phyloP scores from a whole-genome alignment of 352 stramenopile species.

The Halophytophthora polymorphica region DNA sequence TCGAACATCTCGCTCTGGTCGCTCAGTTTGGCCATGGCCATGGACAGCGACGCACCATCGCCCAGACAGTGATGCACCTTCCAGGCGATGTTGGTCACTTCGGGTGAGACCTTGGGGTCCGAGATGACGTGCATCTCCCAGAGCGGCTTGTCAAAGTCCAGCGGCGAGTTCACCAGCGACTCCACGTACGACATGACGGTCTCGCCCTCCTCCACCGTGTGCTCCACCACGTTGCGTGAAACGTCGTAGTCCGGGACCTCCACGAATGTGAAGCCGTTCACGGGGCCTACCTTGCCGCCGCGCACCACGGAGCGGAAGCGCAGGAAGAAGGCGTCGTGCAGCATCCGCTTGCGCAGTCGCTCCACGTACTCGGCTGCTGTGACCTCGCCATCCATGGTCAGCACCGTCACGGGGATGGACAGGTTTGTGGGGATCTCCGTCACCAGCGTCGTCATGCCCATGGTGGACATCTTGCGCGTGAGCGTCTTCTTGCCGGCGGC shows the following conservation, averaged over 20 bases:
- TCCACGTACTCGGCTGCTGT: slow-evolving; percentile 40
- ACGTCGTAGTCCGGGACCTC: slow-evolving; percentile 59
- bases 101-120: slow-evolving; percentile 22
- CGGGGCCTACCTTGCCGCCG: slow-evolving; percentile 32
- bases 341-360: slow-evolving; percentile 49
- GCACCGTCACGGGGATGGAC: slow-evolving; percentile 69
- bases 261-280: slow-evolving; percentile 49
- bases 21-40: slow-evolving; percentile 62
- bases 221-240: slow-evolving; percentile 45
- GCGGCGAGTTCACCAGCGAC: slow-evolving; percentile 61
- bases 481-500: slow-evolving; percentile 14
- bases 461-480: slow-evolving; percentile 65
- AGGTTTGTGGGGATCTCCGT: slow-evolving; percentile 74
- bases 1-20: slow-evolving; percentile 68
- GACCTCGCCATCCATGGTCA: slow-evolving; percentile 52
- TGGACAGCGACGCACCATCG: slow-evolving; percentile 64
- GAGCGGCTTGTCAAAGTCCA: slow-evolving; percentile 67
- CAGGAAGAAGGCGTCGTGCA: slow-evolving; percentile 57
- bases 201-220: slow-evolving; percentile 50
- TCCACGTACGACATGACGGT: slow-evolving; percentile 65
- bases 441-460: slow-evolving; percentile 66
- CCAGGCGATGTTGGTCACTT: slow-evolving; percentile 55
- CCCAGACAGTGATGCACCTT: slow-evolving; percentile 80
- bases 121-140: slow-evolving; percentile 75
- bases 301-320: slow-evolving; percentile 68